phyloP scores from a whole-genome alignment of 495 filamentous ascomycete species.

The Aspergillus indologenus region DNA sequence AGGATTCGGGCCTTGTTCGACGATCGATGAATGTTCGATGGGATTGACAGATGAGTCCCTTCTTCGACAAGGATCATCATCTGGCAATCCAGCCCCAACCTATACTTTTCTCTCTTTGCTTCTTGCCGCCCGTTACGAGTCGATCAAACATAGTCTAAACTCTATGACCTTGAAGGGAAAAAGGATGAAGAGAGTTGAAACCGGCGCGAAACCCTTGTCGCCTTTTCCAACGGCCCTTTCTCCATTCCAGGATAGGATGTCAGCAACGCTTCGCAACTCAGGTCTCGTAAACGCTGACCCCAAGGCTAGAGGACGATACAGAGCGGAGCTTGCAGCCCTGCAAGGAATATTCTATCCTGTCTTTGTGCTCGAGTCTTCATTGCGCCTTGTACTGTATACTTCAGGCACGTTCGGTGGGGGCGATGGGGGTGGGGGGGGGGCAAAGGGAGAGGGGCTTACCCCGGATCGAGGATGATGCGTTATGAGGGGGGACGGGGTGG shows the following conservation, averaged over 20 bases:
- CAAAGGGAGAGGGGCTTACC: not conserved
- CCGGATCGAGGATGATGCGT: not conserved
- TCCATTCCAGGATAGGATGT: not conserved
- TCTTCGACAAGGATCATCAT: not conserved
- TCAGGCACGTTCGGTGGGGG: not conserved
- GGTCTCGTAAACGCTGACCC: not conserved
- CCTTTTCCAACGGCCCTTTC: not conserved
- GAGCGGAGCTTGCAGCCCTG: not conserved
- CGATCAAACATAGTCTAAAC: constrained; percentile 6
- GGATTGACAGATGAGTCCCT: not conserved
- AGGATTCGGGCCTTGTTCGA: not conserved
- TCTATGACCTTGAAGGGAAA: not conserved
- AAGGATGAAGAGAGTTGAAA: too few species aligned
- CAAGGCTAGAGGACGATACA: too few species aligned
- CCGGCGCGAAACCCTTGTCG: not conserved
- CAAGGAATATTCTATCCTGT: not conserved
- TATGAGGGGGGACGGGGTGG: too few species aligned
- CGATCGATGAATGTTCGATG: not conserved
- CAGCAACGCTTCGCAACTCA: not conserved
- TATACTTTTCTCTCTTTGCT: not conserved
- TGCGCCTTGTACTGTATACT: not conserved
- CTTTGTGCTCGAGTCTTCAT: not conserved
- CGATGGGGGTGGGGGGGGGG: too few species aligned
- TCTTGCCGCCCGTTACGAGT: not conserved
- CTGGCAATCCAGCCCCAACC: not conserved